A percentile compares a stretch with the other conserved stretches of the same genome.
These are phyloP conservation scores for Oryza coarctata DNA, from an alignment of 176 grass and related monocot genomes.

Conservation along the genomic window DNA sequence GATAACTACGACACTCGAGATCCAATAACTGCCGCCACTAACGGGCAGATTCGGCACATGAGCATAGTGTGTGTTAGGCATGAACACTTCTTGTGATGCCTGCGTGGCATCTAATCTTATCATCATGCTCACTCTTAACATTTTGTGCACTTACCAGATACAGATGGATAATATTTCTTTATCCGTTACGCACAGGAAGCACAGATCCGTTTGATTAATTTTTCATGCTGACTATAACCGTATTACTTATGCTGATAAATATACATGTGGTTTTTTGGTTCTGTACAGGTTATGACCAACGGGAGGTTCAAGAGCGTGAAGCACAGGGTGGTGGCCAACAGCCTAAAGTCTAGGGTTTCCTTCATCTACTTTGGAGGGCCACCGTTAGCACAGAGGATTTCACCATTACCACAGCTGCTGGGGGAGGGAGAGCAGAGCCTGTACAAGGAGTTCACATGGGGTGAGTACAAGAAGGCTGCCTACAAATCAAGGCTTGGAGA, in stretches of 20 bases:
- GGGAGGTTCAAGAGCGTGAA: slow-evolving; percentile 94
- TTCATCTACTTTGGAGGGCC: slow-evolving; percentile 94
- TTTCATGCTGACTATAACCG: background rate
- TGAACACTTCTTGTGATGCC: background rate
- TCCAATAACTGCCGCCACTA: background rate
- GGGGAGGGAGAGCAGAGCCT: slow-evolving; percentile 71
- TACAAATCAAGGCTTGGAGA: slow-evolving; percentile 95
- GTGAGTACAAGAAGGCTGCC: slow-evolving; percentile 96
- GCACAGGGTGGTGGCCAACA: slow-evolving; percentile 91
- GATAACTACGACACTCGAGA: background rate
- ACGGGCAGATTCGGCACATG: slow-evolving; percentile 7
- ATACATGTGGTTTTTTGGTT: background rate
- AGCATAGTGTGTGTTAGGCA: background rate
- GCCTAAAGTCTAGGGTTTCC: slow-evolving; percentile 85
- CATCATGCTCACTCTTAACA: background rate
- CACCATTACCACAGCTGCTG: slow-evolving; percentile 80
- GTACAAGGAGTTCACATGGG: slow-evolving; percentile 98
- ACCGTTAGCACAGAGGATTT: slow-evolving; percentile 65
- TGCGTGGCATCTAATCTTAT: background rate
- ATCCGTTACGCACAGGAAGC: background rate
- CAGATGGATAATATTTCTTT: background rate
- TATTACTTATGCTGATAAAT: background rate
- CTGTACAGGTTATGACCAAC: slow-evolving; percentile 75
- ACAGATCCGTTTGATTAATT: background rate
- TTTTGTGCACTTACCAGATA: background rate